Evolutionary conservation across 352 stramenopile species (phyloP).

Genomic region (Phytophthora sansomeana): DNA sequence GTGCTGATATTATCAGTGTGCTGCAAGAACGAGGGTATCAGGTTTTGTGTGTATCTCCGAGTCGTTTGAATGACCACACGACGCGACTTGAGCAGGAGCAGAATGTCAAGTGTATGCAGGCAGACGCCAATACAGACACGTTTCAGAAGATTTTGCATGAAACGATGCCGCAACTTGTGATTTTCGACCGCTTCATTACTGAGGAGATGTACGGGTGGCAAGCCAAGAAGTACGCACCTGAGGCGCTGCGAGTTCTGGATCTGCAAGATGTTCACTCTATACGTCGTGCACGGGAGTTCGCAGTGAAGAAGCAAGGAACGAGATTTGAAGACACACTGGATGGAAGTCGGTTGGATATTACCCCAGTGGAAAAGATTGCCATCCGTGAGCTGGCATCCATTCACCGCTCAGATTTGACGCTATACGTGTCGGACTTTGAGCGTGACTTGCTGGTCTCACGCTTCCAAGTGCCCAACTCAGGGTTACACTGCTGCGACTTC

Average conservation of each 20-base stretch:
- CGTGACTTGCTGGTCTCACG: conserved; percentile 58
- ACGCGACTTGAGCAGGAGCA: conserved; percentile 48
- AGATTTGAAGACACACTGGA: conserved; percentile 48
- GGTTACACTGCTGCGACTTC: conserved; percentile 71
- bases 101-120: conserved; percentile 68
- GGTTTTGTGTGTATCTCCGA: conserved; percentile 82
- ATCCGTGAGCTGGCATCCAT: conserved; percentile 82
- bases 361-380: conserved; percentile 66
- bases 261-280: conserved; percentile 95
- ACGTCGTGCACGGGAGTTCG: conserved; percentile 77
- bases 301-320: conserved; percentile 69
- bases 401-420: conserved; percentile 76
- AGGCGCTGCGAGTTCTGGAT: conserved; percentile 89
- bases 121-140: conserved; percentile 71
- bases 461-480: conserved; percentile 63
- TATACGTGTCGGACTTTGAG: conserved; percentile 80
- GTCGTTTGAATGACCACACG: conserved; percentile 79
- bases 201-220: conserved; percentile 92
- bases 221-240: conserved; percentile 72
- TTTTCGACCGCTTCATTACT: conserved; percentile 87
- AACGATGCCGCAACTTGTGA: conserved; percentile 65
- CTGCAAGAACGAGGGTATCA: conserved; percentile 70
- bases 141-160: conserved; percentile 76
- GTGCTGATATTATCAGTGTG: conserved; percentile 74
- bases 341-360: conserved; percentile 39